Base-by-base conservation (phyloP, 176 grass and related monocot species). In the Luzula sylvatica region DNA sequence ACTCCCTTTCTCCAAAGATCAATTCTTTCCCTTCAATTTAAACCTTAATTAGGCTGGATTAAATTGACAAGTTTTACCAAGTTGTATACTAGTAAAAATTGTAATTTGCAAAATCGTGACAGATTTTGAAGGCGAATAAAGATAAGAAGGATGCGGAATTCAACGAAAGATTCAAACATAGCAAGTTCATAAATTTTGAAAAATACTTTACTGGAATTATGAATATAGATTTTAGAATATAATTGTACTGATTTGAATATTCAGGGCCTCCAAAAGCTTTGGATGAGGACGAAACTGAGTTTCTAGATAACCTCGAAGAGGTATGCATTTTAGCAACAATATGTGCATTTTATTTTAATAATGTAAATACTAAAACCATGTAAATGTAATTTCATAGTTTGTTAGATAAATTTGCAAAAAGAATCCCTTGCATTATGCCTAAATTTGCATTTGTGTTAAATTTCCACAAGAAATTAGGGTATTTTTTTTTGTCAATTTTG, bases 81-180 rank as follows among this genome's bases (percentile, higher is more conserved):
- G n/a, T n/a, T n/a, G n/a, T n/a, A n/a, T n/a, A n/a, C n/a, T n/a
- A n/a, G n/a, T n/a, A n/a, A n/a, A n/a, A n/a, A n/a, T n/a, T n/a
- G n/a, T n/a, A n/a, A n/a, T 35, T 35, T 35, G 9, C 30, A 35
- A 7, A 63, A 62, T 64, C 14, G 47, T 64, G 45, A 23, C 85
- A 98, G 92, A 87, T 98, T 45, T 38, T 90, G 29, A 87, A 77
- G 56, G 92, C 88, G 65, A 98, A 98, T 41, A 98, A 82, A 80
- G 92, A 98, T 27, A 88, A 79, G 68, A 90, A 98, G 55, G 92
- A 98, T 42, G 92, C 92, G 12, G 92, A 98, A 61, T 98, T 98
- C 65, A 98, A 90, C 14, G 92, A 90, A 67, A 83, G 92, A 38
- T 98, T 98, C 72, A 98, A 98, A 41, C 85, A 98, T 50, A 78